Evolutionary conservation across 2,329 filamentous ascomycete species (phyloP), one percentile per base, ranked within the genome.

Genomic region (Trichoderma sp.): DNA sequence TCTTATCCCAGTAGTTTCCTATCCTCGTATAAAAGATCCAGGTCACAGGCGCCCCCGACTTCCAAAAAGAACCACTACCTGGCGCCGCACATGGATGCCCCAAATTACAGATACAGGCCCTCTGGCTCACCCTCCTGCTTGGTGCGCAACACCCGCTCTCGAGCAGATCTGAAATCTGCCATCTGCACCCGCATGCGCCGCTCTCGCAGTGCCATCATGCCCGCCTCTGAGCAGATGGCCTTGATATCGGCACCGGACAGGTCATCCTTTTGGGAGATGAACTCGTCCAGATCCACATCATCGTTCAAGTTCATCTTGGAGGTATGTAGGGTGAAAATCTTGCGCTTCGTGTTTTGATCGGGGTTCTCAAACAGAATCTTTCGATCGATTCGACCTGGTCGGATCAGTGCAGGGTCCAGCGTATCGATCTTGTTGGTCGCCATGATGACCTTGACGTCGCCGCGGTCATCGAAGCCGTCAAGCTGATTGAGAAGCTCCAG

Each of bases 371-470:
- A 92, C 70, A 90, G 81, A 71, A 99, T 99, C 87, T 99, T 99
- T 74, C 95, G 90, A 80, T 99, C 95, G 79, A 99, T 99, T 86
- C 95, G 94, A 71, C 95, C 95, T 53, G 95, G 95, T 73, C 95
- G 91, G 77, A 99, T 99, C 73, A 99, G 85, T 19, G 95, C 95
- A 66, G 95, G 95, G 77, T 99, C 96, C 32, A 99, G 86, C 4
- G 93, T 97, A 73, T 99, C 96, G 73, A 99, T 99, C 88, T 99
- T 99, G 89, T 99, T 99, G 73, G 95, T 99, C 13, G 95, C 96
- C 94, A 99, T 98, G 80, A 99, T 94, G 70, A 99, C 95, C 85
- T 99, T 99, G 81, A 99, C 94, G 78, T 99, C 95, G 73, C 95
- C 96, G 70, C 95, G 92, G 80, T 99, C 96, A 77, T 99, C 95